Conservation (phyloP, 768 basidiomycete species). For the Suillus cothurnatus region DNA sequence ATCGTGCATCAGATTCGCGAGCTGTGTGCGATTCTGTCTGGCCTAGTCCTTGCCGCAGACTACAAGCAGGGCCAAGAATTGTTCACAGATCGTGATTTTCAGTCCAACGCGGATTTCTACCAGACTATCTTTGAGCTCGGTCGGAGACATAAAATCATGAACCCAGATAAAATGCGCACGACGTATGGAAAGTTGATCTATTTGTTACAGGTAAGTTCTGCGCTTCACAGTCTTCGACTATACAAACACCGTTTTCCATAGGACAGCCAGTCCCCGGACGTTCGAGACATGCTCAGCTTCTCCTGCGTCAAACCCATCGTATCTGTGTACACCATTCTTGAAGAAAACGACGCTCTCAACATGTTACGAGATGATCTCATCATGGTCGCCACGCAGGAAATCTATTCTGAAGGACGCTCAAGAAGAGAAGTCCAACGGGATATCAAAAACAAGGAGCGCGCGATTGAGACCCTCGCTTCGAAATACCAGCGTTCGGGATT, state of each 20-base stretch:
- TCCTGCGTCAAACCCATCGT: conserved; percentile 78
- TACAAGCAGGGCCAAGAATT: conserved; percentile 90
- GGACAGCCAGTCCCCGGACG: conserved; percentile 86
- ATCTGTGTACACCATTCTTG: conserved; percentile 70
- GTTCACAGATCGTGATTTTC: conserved; percentile 80
- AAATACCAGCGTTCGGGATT: conserved; percentile 63
- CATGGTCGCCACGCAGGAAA: conserved; percentile 79
- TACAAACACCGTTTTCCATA: conserved; percentile 27
- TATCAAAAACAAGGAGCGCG: conserved; percentile 82
- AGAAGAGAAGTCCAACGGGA: conserved; percentile 83
- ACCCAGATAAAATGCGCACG: conserved; percentile 88
- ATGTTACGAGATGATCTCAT: conserved; percentile 79
- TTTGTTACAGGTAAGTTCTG: conserved; percentile 64
- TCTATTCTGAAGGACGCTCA: conserved; percentile 68
- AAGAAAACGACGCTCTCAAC: conserved; percentile 62
- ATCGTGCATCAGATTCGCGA: conserved; percentile 88
- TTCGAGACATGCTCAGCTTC: conserved; percentile 78
- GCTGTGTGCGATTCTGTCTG: conserved; percentile 86
- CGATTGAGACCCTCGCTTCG: conserved; percentile 72
- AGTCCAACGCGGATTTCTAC: conserved; percentile 78
- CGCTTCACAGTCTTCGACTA: background rate
- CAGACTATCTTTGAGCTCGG: conserved; percentile 82
- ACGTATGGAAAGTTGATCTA: conserved; percentile 89
- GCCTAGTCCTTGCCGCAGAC: conserved; percentile 78
- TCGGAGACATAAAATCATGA: conserved; percentile 87